phyloP scores from a whole-genome alignment of 352 stramenopile genomes.

The Phytophthora ohioensis region DNA sequence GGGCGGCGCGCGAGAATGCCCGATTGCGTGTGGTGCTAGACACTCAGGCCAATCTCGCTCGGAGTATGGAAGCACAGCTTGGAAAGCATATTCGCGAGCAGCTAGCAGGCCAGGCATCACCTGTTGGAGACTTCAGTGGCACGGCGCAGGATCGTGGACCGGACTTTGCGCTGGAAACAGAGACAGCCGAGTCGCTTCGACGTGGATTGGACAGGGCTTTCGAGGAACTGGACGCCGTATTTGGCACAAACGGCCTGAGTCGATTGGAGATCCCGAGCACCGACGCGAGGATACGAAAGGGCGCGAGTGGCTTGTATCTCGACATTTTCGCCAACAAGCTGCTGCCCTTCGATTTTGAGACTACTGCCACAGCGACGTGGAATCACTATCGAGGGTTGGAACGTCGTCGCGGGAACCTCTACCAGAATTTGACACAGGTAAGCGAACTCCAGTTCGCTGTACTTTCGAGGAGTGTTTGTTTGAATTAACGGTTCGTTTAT shows the following conservation, averaged over 20 bases:
- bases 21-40: slow-evolving; percentile 41
- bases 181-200: slow-evolving; percentile 39
- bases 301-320: slow-evolving; percentile 41
- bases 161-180: slow-evolving; percentile 35
- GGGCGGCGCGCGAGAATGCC: slow-evolving; percentile 38
- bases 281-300: slow-evolving; percentile 41
- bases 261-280: slow-evolving; percentile 28
- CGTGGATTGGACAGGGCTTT: slow-evolving; percentile 43
- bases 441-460: not conserved
- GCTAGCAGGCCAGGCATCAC: slow-evolving; percentile 8
- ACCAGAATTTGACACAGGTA: slow-evolving; percentile 35
- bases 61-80: slow-evolving; percentile 38
- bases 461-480: not conserved
- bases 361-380: slow-evolving; percentile 44
- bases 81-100: slow-evolving; percentile 30
- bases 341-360: slow-evolving; percentile 49
- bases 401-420: slow-evolving; percentile 24
- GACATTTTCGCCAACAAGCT: slow-evolving; percentile 52
- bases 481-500: slow-evolving; percentile 17
- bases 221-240: slow-evolving; percentile 43
- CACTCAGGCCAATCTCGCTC: slow-evolving; percentile 40
- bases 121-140: slow-evolving; percentile 4
- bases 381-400: slow-evolving; percentile 50
- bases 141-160: slow-evolving; percentile 13
- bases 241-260: slow-evolving; percentile 32